Evolutionary conservation across 2,329 filamentous ascomycete species (phyloP).

Genomic region (Fusarium algeriense): DNA sequence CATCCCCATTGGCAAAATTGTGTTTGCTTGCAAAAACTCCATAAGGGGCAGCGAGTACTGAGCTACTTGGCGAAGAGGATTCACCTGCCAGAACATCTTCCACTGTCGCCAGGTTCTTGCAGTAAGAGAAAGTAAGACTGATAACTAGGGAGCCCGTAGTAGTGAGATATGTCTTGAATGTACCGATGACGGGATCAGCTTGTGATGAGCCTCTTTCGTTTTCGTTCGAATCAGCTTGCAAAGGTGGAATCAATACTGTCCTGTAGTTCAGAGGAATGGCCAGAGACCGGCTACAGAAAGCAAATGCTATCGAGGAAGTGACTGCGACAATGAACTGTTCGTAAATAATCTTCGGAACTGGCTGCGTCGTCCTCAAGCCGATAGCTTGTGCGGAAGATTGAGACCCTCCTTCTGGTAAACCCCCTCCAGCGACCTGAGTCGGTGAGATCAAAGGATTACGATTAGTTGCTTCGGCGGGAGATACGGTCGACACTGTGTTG

Average conservation of each 20-base stretch:
- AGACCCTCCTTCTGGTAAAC: slow-evolving; percentile 46
- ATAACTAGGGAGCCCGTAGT: slow-evolving; percentile 67
- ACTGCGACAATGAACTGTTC: slow-evolving; percentile 67
- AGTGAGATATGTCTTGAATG: slow-evolving; percentile 66
- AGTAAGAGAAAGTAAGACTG: slow-evolving; percentile 61
- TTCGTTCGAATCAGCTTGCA: slow-evolving; percentile 24
- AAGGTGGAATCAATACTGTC: slow-evolving; percentile 61
- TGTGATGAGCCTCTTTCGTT: slow-evolving; percentile 33
- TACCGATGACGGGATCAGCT: slow-evolving; percentile 57
- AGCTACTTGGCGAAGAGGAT: slow-evolving; percentile 56
- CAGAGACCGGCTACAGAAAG: slow-evolving; percentile 62
- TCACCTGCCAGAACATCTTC: slow-evolving; percentile 58
- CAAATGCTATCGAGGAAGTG: slow-evolving; percentile 62
- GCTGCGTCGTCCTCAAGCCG: slow-evolving; percentile 43
- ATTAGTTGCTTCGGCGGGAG: slow-evolving; percentile 54
- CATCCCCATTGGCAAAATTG: slow-evolving; percentile 30
- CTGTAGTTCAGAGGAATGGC: slow-evolving; percentile 67
- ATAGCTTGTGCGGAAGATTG: slow-evolving; percentile 47
- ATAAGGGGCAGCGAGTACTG: slow-evolving; percentile 67
- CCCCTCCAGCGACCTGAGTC: slow-evolving; percentile 26
- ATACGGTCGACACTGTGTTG: slow-evolving; percentile 59
- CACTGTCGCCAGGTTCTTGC: slow-evolving; percentile 61
- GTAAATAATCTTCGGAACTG: slow-evolving; percentile 59
- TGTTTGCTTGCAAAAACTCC: slow-evolving; percentile 56
- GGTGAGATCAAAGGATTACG: slow-evolving; percentile 43